Evolutionary conservation across 2,329 filamentous ascomycete genomes (phyloP).

Genomic region (Penicillium sp.): DNA sequence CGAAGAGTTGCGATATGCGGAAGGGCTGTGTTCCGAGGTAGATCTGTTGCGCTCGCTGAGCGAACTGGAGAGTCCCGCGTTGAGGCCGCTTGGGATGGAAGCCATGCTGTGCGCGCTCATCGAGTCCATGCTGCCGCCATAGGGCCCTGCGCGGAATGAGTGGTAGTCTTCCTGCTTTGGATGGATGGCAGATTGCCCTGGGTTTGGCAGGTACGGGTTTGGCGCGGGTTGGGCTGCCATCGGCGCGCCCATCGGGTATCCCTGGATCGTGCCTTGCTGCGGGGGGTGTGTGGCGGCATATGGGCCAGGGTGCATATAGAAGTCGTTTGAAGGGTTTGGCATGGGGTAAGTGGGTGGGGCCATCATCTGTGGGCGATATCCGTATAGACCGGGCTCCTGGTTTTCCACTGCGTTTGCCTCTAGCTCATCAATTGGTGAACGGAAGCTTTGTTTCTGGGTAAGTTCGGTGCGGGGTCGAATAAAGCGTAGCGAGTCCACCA

Average conservation of each 20-base stretch:
- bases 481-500: slow-evolving; percentile 51
- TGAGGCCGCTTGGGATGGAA: slow-evolving; percentile 34
- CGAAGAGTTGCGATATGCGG: slow-evolving; percentile 41
- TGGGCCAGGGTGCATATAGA: slow-evolving; percentile 37
- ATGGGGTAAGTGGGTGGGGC: slow-evolving; percentile 36
- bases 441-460: slow-evolving; percentile 63
- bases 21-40: slow-evolving; percentile 35
- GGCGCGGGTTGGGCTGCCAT: slow-evolving; percentile 35
- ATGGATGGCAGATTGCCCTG: slow-evolving; percentile 29
- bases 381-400: slow-evolving; percentile 40
- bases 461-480: slow-evolving; percentile 59
- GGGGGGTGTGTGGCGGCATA: slow-evolving; percentile 37
- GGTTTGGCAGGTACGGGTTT: slow-evolving; percentile 39
- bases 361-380: slow-evolving; percentile 41
- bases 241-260: slow-evolving; percentile 36
- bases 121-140: slow-evolving; percentile 37
- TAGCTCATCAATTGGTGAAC: slow-evolving; percentile 62
- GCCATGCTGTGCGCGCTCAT: slow-evolving; percentile 33
- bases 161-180: slow-evolving; percentile 41
- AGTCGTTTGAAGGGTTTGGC: slow-evolving; percentile 34
- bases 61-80: slow-evolving; percentile 31
- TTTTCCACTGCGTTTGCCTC: slow-evolving; percentile 44
- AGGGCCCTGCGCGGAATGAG: slow-evolving; percentile 34
- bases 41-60: slow-evolving; percentile 39
- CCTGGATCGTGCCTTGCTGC: slow-evolving; percentile 32